These are phyloP conservation scores for Annona cherimola DNA, from an alignment of 164 flowering plant species.

Conservation along the genomic window DNA sequence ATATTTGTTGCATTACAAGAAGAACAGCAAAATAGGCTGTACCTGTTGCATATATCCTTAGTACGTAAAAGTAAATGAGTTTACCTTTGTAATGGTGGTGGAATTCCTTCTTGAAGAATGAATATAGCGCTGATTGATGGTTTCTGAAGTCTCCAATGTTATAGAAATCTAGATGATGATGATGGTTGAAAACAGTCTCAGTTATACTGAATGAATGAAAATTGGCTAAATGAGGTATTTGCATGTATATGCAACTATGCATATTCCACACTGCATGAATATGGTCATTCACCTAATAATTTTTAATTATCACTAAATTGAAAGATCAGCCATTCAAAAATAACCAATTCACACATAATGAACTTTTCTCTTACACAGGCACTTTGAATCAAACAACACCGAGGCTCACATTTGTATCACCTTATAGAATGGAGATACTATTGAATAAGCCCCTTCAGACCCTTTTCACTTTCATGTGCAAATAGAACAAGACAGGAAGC, in stretches of 20 bases:
- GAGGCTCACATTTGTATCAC: no score
- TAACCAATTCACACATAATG: no score
- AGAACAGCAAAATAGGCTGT: not conserved
- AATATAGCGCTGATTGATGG: slow-evolving; percentile 54
- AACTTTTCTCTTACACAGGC: no score
- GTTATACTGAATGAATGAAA: slow-evolving; percentile 1
- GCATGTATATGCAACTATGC: not conserved
- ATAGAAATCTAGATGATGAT: slow-evolving; percentile 60
- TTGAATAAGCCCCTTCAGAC: no score
- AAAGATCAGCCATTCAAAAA: no score
- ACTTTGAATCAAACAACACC: no score
- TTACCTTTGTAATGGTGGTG: slow-evolving; percentile 86
- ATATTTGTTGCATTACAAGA: not conserved
- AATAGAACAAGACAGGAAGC: no score
- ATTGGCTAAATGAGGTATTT: not conserved
- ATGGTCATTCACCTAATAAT: no score
- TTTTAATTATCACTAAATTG: no score
- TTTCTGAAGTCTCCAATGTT: slow-evolving; percentile 84
- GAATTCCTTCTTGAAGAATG: slow-evolving; percentile 90
- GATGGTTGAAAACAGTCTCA: slow-evolving; percentile 2
- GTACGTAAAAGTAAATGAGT: not conserved
- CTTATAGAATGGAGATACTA: no score
- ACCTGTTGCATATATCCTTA: not conserved
- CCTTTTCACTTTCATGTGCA: no score
- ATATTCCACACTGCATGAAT: not conserved